Percentiles rank a stretch among this genome's conserved stretches.
Evolutionary conservation across 176 grass and related monocot species (phyloP).

Genomic region (Puya raimondii): DNA sequence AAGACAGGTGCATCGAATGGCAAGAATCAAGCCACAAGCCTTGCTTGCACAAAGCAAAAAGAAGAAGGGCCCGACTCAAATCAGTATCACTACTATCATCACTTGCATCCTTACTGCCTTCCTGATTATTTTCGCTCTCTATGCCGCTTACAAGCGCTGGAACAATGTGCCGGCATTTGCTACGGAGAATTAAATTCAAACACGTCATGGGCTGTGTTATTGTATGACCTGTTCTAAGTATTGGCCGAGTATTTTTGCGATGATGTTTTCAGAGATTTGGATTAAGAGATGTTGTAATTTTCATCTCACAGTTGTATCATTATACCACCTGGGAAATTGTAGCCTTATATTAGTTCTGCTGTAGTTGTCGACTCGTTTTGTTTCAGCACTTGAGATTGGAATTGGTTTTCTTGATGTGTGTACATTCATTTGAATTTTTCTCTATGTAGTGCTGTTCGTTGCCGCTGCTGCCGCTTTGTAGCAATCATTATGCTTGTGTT

Average conservation of each 20-base stretch:
- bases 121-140: conserved; percentile 35
- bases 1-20: conserved; percentile 30
- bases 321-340: neutral
- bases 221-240: conserved; percentile 19
- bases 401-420: no score
- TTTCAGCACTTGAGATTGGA: no score
- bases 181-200: conserved; percentile 24
- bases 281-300: neutral
- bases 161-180: conserved; percentile 10
- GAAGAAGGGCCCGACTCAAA: conserved; percentile 60
- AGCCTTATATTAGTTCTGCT: no score
- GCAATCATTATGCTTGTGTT: no score
- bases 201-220: conserved; percentile 17
- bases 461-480: no score
- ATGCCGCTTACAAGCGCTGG: conserved; percentile 49
- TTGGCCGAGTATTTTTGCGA: neutral
- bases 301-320: neutral
- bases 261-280: neutral
- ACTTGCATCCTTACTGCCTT: conserved; percentile 37
- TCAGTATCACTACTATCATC: conserved; percentile 29
- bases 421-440: no score
- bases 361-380: no score
- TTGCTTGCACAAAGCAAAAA: conserved; percentile 65
- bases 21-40: conserved; percentile 68
- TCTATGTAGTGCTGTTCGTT: no score